Percentiles rank a stretch among this genome's conserved stretches.
These are phyloP conservation scores for Trichothecium sympodiale DNA, from an alignment of 2,329 filamentous ascomycete species.

Conservation along the genomic window DNA sequence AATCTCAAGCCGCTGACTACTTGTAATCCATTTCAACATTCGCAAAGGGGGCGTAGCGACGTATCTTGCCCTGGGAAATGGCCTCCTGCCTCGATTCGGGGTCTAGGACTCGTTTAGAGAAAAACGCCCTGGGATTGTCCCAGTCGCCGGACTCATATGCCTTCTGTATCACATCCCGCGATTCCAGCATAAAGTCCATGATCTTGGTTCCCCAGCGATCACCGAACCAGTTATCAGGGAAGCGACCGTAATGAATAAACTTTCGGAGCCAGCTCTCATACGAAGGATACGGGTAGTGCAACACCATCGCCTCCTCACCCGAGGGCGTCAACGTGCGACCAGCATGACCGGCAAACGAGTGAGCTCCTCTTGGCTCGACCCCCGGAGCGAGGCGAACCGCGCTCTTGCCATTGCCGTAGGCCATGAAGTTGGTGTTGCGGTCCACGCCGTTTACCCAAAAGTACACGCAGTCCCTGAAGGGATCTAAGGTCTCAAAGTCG, in stretches of 20 bases:
- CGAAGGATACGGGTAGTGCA: background rate
- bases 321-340: background rate
- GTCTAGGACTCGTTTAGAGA: background rate
- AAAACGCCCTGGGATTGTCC: background rate
- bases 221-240: background rate
- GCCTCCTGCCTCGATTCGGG: background rate
- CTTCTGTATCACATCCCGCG: constrained; percentile 1
- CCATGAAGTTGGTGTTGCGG: constrained; percentile 1
- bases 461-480: constrained; percentile 1
- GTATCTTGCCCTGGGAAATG: background rate
- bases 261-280: background rate
- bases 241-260: background rate
- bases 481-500: constrained; percentile 1
- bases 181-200: background rate
- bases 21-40: no score
- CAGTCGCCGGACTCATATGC: background rate
- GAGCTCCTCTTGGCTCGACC: constrained; percentile 1
- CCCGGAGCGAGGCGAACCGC: background rate
- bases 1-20: no score
- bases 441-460: constrained; percentile 1
- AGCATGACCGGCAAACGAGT: background rate
- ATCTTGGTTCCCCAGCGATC: background rate
- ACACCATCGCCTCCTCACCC: background rate
- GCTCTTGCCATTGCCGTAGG: constrained; percentile 1
- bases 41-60: background rate